phyloP scores from a whole-genome alignment of 768 basidiomycete species.

The Tephrocybe sp. region DNA sequence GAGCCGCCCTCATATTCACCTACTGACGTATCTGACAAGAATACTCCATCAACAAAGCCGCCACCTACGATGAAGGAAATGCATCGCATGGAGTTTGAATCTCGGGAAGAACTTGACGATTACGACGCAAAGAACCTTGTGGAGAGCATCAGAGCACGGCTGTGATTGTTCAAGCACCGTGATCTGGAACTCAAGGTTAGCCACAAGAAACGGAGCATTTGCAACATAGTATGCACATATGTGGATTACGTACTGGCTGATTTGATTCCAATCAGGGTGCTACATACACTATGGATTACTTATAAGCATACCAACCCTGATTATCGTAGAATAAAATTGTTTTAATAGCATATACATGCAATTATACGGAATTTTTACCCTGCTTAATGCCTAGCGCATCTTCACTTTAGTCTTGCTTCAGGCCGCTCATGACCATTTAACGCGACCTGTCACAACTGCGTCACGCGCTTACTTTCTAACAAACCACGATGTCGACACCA shows the following conservation, averaged over 20 bases:
- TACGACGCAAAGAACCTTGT: slow-evolving; percentile 48
- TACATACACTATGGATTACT: too few species aligned
- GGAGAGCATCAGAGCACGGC: slow-evolving; percentile 40
- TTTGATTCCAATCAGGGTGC: too few species aligned
- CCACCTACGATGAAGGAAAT: slow-evolving; percentile 48
- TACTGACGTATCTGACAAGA: background rate
- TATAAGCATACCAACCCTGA: too few species aligned
- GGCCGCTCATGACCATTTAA: slow-evolving; percentile 8
- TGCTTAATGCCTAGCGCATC: too few species aligned
- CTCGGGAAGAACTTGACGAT: slow-evolving; percentile 56
- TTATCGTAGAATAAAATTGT: too few species aligned
- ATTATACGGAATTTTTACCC: too few species aligned
- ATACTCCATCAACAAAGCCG: slow-evolving; percentile 9
- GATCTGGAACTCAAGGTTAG: too few species aligned
- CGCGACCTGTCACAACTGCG: slow-evolving; percentile 19
- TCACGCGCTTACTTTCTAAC: background rate
- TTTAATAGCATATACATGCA: too few species aligned
- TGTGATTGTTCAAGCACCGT: slow-evolving; percentile 21
- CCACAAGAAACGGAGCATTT: too few species aligned
- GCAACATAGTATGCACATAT: too few species aligned
- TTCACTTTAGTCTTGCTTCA: background rate
- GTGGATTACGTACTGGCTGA: too few species aligned
- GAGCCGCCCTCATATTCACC: slow-evolving; percentile 15
- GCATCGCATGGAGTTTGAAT: slow-evolving; percentile 58
- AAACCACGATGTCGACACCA: slow-evolving; percentile 8